Evolutionary conservation across 192 early-diverging fungal species (phyloP), one percentile per base, ranked within the genome.

Genomic region (Coemansia sp.): DNA sequence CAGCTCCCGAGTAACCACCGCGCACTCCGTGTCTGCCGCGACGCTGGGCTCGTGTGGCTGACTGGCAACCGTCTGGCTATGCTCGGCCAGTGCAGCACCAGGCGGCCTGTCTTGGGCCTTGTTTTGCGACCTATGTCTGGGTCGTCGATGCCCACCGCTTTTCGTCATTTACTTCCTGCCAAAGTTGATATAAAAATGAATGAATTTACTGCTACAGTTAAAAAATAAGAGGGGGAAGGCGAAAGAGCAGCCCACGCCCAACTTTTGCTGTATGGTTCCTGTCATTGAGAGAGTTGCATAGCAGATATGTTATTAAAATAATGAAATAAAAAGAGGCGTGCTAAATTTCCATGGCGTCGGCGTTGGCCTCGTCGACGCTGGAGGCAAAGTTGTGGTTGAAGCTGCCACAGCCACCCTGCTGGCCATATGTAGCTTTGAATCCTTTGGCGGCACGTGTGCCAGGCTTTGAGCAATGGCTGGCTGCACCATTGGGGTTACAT

Each of bases 311-410:
- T 39, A 0, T n/a, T 39, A 39, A 12, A 41, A 40, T 50, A 58
- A 59, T n/a, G 17, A 32, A 60, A 41, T 48, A 29, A 60, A n/a
- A 14, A 35, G 58, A 36, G 36, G 19, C 8, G 6, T 3, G 34
- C 40, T 58, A 72, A 24, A 72, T 44, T 9, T 72, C 63, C 70
- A 66, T 66, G 29, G 53, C 42, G 26, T 63, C 55, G 1, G 63
- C 58, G 29, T 65, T 72, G 32, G 46, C 35, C 35, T 72, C 63
- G 36, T 72, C 63, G 11, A 72, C 59, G 26, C 53, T 41, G 18
- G 36, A 29, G 36, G 56, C 29, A 40, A 58, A 42, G 18, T 52
- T 32, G 29, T 29, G 17, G 15, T 4, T 7, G 24, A 33, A 10
- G 18, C 26, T 9, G 3, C 33, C 36, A 24, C 38, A 4, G 7